Evolutionary conservation across 2,329 filamentous ascomycete genomes (phyloP).

Genomic region (Cordyceps fumosorosea): DNA sequence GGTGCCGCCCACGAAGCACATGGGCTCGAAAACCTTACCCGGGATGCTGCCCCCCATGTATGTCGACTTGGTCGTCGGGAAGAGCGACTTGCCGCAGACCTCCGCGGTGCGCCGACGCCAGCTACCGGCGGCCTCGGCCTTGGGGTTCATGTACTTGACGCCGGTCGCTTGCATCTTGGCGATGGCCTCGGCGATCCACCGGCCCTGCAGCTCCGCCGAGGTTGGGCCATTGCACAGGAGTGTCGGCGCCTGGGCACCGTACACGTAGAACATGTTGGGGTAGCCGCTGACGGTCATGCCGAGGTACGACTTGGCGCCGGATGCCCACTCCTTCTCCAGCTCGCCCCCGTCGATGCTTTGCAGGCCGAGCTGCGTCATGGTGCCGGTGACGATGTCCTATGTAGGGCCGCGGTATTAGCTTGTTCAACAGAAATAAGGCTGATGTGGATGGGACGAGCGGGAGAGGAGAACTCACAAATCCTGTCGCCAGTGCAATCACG

Average conservation of each 20-base stretch:
- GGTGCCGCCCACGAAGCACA: background rate
- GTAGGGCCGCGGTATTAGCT: background rate
- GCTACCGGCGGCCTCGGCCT: background rate
- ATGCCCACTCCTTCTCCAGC: background rate
- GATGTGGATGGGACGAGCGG: slow-evolving; percentile 23
- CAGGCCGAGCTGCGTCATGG: slow-evolving; percentile 23
- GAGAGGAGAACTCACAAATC: slow-evolving; percentile 24
- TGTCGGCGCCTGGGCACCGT: slow-evolving; percentile 16
- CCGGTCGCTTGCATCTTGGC: background rate
- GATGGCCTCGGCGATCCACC: slow-evolving; percentile 7
- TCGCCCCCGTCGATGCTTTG: slow-evolving; percentile 27
- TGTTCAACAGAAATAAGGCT: background rate
- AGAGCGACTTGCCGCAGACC: background rate
- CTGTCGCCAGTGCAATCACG: slow-evolving; percentile 27
- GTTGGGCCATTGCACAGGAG: slow-evolving; percentile 15
- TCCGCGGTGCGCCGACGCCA: background rate
- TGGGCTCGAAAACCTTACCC: background rate
- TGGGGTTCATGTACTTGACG: slow-evolving; percentile 1
- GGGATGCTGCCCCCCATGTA: slow-evolving; percentile 12
- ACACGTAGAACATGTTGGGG: slow-evolving; percentile 18
- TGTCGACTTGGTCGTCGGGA: background rate
- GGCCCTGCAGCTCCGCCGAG: slow-evolving; percentile 14
- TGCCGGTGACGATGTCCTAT: slow-evolving; percentile 15
- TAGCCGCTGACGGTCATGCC: slow-evolving; percentile 17
- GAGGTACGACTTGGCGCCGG: slow-evolving; percentile 24